Evolutionary conservation across 176 grass and related monocot genomes (phyloP).

Genomic region (Pontederia crassipes): DNA sequence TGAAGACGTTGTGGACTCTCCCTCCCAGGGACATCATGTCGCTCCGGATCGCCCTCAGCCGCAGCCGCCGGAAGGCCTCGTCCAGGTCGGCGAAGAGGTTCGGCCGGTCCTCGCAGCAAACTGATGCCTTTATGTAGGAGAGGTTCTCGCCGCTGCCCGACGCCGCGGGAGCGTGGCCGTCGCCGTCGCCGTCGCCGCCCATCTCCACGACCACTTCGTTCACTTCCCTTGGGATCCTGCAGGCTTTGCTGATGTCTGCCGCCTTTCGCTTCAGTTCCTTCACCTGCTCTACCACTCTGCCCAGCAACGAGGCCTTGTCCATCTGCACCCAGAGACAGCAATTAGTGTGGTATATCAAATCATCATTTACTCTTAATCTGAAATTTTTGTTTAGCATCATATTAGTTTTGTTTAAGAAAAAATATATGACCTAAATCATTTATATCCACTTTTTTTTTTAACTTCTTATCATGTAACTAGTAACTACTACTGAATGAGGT

Average conservation of each 20-base stretch:
- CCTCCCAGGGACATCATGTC: slow-evolving; percentile 7
- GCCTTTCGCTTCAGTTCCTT: slow-evolving; percentile 44
- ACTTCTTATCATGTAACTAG: too few relatives aligned
- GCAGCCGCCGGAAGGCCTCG: slow-evolving; percentile 1
- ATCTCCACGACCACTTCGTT: slow-evolving; percentile 7
- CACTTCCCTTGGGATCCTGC: slow-evolving; percentile 5
- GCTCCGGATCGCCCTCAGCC: slow-evolving; percentile 7
- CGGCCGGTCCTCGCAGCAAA: slow-evolving; percentile 13
- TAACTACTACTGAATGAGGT: too few relatives aligned
- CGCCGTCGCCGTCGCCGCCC: background rate
- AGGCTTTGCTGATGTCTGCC: background rate
- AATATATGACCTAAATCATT: too few relatives aligned
- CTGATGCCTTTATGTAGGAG: slow-evolving; percentile 12
- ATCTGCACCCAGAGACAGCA: slow-evolving; percentile 25
- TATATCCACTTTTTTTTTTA: too few relatives aligned
- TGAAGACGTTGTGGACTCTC: slow-evolving; percentile 2
- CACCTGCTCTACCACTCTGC: slow-evolving; percentile 56
- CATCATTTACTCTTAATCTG: too few relatives aligned
- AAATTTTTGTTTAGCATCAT: too few relatives aligned
- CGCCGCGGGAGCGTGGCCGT: background rate
- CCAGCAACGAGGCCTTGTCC: slow-evolving; percentile 61
- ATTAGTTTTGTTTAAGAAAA: too few relatives aligned
- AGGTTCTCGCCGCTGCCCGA: too few relatives aligned
- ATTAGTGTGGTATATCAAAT: too few relatives aligned
- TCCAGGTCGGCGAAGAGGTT: background rate